phyloP scores from a whole-genome alignment of 2,329 filamentous ascomycete species.

The Aureobasidium sp. region DNA sequence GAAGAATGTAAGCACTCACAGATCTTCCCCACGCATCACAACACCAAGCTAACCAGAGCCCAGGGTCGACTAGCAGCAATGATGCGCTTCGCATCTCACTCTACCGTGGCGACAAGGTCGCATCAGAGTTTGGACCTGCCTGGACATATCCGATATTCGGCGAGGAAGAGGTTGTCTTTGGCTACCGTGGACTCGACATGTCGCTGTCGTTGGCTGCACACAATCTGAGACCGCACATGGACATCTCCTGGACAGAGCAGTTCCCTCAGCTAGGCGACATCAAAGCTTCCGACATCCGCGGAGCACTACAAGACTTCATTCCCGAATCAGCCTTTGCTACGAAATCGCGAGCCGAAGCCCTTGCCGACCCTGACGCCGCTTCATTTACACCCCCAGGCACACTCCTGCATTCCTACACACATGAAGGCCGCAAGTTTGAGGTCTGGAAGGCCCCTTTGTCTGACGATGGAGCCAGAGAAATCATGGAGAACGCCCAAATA shows the following conservation, averaged over 20 bases:
- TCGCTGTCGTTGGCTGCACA: conserved; percentile 59
- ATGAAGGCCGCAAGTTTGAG: conserved; percentile 60
- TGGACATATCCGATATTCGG: conserved; percentile 92
- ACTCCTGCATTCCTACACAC: conserved; percentile 55
- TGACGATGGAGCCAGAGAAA: conserved; percentile 57
- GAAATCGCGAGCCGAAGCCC: conserved; percentile 10
- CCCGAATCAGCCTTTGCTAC: conserved; percentile 40
- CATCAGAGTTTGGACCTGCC: conserved; percentile 68
- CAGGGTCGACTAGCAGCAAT: conserved; percentile 50
- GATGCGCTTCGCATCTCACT: conserved; percentile 56
- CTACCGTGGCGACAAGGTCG: conserved; percentile 40
- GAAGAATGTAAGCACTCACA: conserved; percentile 13
- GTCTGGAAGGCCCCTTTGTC: conserved; percentile 72
- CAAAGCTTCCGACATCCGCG: conserved; percentile 59
- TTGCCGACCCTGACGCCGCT: conserved; percentile 37
- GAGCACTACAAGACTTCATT: conserved; percentile 55
- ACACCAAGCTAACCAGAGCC: not conserved
- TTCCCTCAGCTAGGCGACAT: conserved; percentile 60
- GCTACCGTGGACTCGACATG: conserved; percentile 74
- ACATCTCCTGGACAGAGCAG: conserved; percentile 62
- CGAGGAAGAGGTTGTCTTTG: conserved; percentile 85
- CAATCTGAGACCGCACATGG: conserved; percentile 70
- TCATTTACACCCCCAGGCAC: conserved; percentile 66
- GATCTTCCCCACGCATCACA: not conserved
- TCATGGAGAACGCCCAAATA: conserved; percentile 75